Base-by-base conservation (phyloP, 2,329 filamentous ascomycete species). In the Epichloe gansuensis region DNA sequence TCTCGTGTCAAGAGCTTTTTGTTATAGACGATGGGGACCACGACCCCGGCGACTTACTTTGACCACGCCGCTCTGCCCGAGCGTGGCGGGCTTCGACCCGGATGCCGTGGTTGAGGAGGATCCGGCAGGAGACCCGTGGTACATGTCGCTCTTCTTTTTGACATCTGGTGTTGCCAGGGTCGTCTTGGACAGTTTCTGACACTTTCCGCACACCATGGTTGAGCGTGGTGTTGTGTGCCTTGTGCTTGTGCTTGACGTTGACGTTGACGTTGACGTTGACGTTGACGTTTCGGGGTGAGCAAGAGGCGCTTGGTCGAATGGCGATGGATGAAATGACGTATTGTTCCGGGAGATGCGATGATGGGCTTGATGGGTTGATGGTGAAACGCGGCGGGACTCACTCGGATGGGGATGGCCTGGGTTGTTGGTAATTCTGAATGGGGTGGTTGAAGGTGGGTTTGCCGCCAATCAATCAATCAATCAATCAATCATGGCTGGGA, bases 111-210 rank as follows among this genome's bases (percentile, higher is more conserved):
- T 64, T 23, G 71, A 69, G 12, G 71, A 69, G 12, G 57, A 53
- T 34, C 37, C 52, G 13, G 76, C 70, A 1, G 78, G 67, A 2
- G 80, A 83, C 47, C 81, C 81, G 60, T 80, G 77, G 65, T 83
- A 84, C 69, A 84, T 80, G 50, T 85, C 81, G 61, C 67, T 79
- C 72, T 81, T 84, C 69, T 80, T 81, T 67, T 84, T 85, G 56
- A 85, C 81, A 31, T 73, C 77, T 0, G 81, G 81, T 0, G 81
- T 85, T 55, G 78, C 80, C 53, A 85, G 75, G 17, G 58, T 61
- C 13, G 81, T 83, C 65, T 80, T 80, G 52, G 76, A 69, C 51
- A 78, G 74, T 65, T 81, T 82, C 60, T 81, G 74, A 59, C 81
- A 85, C 68, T 81, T 83, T 57, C 73, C 67, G 70, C 81, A 85